A percentile compares a stretch with the other conserved stretches of the same genome.
phyloP scores from a whole-genome alignment of 2,329 filamentous ascomycete species.

The Zasmidium cellare region DNA sequence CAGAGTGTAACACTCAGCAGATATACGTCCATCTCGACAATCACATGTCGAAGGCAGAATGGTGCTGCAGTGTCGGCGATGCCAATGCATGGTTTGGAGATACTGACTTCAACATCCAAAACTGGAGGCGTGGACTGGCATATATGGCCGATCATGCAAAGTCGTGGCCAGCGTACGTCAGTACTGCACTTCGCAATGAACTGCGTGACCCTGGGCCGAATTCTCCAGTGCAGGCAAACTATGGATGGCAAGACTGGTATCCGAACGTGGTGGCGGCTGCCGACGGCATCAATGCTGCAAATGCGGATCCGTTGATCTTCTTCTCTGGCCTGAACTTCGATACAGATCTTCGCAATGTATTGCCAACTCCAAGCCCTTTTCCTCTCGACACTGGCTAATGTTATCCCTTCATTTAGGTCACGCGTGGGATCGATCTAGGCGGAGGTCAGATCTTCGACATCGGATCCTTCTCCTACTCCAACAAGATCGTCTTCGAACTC shows the following conservation, averaged over 20 bases:
- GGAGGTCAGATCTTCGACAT: slow-evolving; percentile 50
- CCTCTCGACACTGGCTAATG: too few relatives aligned
- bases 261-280: slow-evolving; percentile 52
- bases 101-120: slow-evolving; percentile 56
- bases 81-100: slow-evolving; percentile 54
- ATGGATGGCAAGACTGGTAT: slow-evolving; percentile 39
- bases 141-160: slow-evolving; percentile 59
- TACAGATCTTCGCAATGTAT: slow-evolving; percentile 48
- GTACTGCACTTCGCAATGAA: slow-evolving; percentile 58
- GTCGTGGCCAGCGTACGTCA: slow-evolving; percentile 49
- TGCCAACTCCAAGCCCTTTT: too few relatives aligned
- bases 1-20: slow-evolving; percentile 51
- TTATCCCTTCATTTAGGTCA: too few relatives aligned
- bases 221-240: slow-evolving; percentile 32
- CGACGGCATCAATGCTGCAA: slow-evolving; percentile 52
- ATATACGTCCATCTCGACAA: slow-evolving; percentile 64
- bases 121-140: slow-evolving; percentile 60
- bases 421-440: slow-evolving; percentile 1
- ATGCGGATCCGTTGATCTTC: slow-evolving; percentile 56
- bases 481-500: slow-evolving; percentile 62
- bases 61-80: slow-evolving; percentile 56
- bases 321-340: slow-evolving; percentile 61
- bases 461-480: slow-evolving; percentile 35
- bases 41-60: slow-evolving; percentile 57
- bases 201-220: slow-evolving; percentile 43